Evolutionary conservation across 805 yeast genomes (phyloP).

Genomic region (Metschnikowia picachoensis): DNA sequence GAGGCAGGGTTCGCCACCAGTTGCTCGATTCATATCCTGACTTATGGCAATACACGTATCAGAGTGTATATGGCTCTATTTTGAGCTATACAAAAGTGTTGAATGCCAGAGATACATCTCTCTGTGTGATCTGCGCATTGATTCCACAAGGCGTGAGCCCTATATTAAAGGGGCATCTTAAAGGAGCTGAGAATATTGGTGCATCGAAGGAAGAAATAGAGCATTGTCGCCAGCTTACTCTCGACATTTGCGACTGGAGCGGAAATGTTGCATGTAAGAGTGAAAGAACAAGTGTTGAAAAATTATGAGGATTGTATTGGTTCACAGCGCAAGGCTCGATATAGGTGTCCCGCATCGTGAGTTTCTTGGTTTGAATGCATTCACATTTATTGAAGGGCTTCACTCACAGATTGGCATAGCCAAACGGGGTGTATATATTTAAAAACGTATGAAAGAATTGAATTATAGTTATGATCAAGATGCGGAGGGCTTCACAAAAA

Average conservation of each 20-base stretch:
- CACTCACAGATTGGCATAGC: not conserved
- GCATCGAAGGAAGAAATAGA: constrained; percentile 60
- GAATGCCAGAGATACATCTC: constrained; percentile 64
- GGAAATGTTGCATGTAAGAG: constrained; percentile 47
- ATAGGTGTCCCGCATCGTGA: too few species aligned
- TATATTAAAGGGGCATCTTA: constrained; percentile 84
- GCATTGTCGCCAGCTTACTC: constrained; percentile 57
- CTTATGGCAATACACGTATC: constrained; percentile 67
- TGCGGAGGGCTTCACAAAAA: too few species aligned
- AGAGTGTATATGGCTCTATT: constrained; percentile 74
- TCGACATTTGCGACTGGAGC: constrained; percentile 68
- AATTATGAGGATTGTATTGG: constrained; percentile 29
- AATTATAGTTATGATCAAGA: too few species aligned
- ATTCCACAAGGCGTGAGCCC: constrained; percentile 94
- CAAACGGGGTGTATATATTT: not conserved
- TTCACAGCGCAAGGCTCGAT: too few species aligned
- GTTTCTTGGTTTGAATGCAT: too few species aligned
- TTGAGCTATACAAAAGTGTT: constrained; percentile 65
- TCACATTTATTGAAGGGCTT: too few species aligned
- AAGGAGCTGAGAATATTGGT: constrained; percentile 81
- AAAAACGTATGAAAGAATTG: not conserved
- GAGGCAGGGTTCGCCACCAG: constrained; percentile 62
- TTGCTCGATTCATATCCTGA: constrained; percentile 79
- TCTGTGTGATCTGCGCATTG: constrained; percentile 72
- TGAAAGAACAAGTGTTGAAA: constrained; percentile 58